A percentile compares a stretch with the other conserved stretches of the same genome.
phyloP scores from a whole-genome alignment of 495 filamentous ascomycete genomes.

The Podospora pseudopauciseta region DNA sequence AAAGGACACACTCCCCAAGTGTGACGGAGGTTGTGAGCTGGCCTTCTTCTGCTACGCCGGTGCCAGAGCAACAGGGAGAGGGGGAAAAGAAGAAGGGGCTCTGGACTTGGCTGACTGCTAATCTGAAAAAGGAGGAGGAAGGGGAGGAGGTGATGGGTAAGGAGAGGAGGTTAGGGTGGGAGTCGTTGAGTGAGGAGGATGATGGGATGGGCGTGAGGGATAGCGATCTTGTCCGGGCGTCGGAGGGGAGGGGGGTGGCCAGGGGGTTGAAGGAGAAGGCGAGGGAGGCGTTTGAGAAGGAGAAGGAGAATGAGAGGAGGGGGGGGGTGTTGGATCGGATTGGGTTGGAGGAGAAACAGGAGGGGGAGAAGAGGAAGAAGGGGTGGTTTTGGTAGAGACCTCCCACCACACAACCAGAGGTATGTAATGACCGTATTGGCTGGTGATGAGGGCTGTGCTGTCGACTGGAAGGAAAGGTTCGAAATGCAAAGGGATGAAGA shows the following conservation, averaged over 20 bases:
- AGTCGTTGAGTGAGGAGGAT: conserved; percentile 38
- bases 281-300: conserved; percentile 46
- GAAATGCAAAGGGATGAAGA: not conserved
- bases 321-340: conserved; percentile 49
- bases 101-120: conserved; percentile 40
- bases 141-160: conserved; percentile 21
- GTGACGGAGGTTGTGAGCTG: conserved; percentile 18
- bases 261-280: conserved; percentile 32
- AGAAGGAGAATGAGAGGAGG: conserved; percentile 47
- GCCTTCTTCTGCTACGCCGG: not conserved
- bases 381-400: conserved; percentile 13
- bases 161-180: conserved; percentile 33
- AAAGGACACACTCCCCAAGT: not conserved
- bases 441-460: not conserved
- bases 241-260: conserved; percentile 32
- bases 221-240: conserved; percentile 37
- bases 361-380: conserved; percentile 6
- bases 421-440: not conserved
- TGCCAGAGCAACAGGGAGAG: not conserved
- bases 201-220: conserved; percentile 34
- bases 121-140: conserved; percentile 59
- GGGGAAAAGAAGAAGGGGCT: conserved; percentile 18
- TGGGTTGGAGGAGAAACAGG: conserved; percentile 25
- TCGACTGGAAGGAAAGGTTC: not conserved
- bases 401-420: no score